Conservation (phyloP, 2,329 filamentous ascomycete genomes). For the Reticulascus tulasneorum region DNA sequence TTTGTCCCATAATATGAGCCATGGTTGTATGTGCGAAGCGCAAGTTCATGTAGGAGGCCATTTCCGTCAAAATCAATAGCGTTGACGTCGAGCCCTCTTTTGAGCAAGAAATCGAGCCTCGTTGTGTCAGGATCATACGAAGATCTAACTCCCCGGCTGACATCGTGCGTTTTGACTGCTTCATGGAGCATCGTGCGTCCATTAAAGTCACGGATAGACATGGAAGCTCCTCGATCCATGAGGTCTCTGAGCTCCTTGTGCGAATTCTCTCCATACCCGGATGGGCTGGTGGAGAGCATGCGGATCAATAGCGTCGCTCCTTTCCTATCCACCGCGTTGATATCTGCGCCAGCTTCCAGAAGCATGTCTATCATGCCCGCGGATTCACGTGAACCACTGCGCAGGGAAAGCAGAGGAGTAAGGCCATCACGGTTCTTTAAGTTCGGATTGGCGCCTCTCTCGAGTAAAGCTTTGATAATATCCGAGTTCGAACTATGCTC, state of each 20-base stretch:
- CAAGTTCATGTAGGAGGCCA: conserved; percentile 18
- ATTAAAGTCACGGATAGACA: conserved; percentile 8
- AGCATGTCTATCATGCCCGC: conserved; percentile 6
- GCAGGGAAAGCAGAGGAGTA: conserved; percentile 9
- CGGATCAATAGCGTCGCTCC: conserved; percentile 16
- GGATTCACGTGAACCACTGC: fast-evolving
- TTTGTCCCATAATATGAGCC: not conserved
- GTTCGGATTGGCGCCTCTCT: conserved; percentile 18
- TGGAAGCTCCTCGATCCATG: conserved; percentile 12
- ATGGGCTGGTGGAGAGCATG: not conserved
- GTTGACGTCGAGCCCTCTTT: conserved; percentile 6
- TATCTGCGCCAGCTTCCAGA: conserved; percentile 19
- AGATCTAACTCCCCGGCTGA: too few species aligned
- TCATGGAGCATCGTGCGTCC: conserved; percentile 17
- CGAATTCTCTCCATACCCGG: not conserved
- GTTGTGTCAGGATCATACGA: not conserved
- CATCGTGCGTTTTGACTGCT: not conserved
- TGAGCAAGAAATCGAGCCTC: conserved; percentile 7
- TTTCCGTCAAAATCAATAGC: conserved; percentile 18
- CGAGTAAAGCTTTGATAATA: conserved; percentile 10
- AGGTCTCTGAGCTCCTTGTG: conserved; percentile 5
- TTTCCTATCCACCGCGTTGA: conserved; percentile 12
- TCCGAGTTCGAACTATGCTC: not conserved
- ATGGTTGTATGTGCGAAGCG: too few species aligned
- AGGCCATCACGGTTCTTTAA: conserved; percentile 11